Percentiles rank a stretch among this genome's conserved stretches.
These are phyloP conservation scores for Anastatica hierochuntica DNA, from an alignment of 345 rosid genomes.

Conservation along the genomic window DNA sequence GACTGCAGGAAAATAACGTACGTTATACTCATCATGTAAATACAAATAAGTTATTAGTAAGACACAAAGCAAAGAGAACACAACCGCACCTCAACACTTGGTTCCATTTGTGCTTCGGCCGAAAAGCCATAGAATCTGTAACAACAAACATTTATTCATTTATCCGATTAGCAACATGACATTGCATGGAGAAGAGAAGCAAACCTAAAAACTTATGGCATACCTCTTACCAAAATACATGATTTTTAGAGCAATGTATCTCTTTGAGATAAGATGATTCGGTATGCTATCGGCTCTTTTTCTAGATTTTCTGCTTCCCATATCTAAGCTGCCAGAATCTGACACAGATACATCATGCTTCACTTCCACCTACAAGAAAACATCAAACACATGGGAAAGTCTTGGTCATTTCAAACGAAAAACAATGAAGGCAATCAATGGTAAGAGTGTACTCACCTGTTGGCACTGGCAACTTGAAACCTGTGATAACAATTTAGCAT, in stretches of 20 bases:
- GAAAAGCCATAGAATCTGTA: constrained; percentile 89
- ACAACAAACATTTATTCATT: background rate
- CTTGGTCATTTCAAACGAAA: background rate
- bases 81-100: constrained; percentile 76
- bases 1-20: constrained; percentile 42
- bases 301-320: constrained; percentile 20
- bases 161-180: background rate
- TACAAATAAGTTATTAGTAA: background rate
- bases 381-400: background rate
- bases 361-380: constrained; percentile 24
- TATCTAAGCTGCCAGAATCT: constrained; percentile 12
- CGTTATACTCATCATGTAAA: background rate
- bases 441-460: constrained; percentile 31
- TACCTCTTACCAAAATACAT: constrained; percentile 96
- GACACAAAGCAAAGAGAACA: constrained; percentile 6
- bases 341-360: constrained; percentile 17
- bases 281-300: constrained; percentile 15
- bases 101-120: constrained; percentile 87
- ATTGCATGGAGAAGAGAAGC: background rate
- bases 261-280: constrained; percentile 31
- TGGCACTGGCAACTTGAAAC: constrained; percentile 45
- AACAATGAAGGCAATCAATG: background rate
- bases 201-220: background rate
- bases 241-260: constrained; percentile 72
- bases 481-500: constrained; percentile 37